Evolutionary conservation across 2,329 filamentous ascomycete species (phyloP).

Genomic region (Cephalotrichum gorgonifer): DNA sequence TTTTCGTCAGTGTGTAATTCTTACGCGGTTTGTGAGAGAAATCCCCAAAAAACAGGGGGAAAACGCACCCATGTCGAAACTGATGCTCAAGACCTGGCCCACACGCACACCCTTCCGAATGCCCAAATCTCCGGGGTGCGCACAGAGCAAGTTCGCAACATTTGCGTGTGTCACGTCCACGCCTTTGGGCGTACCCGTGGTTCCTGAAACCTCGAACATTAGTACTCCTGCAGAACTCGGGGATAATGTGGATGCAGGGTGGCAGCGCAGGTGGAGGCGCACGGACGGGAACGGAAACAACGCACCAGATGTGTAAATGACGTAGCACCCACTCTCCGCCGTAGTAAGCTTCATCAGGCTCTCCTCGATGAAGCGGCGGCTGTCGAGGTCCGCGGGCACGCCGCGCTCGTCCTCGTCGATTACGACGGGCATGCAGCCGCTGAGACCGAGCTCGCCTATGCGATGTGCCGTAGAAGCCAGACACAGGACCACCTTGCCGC

Average conservation of each 20-base stretch:
- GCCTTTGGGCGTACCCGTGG: slow-evolving; percentile 47
- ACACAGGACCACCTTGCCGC: slow-evolving; percentile 32
- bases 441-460: slow-evolving; percentile 13
- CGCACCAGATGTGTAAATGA: slow-evolving; percentile 44
- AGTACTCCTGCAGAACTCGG: background rate
- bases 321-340: slow-evolving; percentile 29
- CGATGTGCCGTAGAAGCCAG: slow-evolving; percentile 26
- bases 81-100: slow-evolving; percentile 45
- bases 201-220: slow-evolving; percentile 22
- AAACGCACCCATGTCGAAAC: slow-evolving; percentile 49
- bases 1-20: background rate
- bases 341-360: slow-evolving; percentile 20
- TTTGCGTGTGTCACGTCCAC: slow-evolving; percentile 46
- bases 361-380: slow-evolving; percentile 5
- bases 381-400: background rate
- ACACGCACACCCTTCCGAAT: slow-evolving; percentile 39
- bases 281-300: background rate
- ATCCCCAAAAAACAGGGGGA: background rate
- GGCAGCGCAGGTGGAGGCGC: background rate
- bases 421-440: slow-evolving; percentile 12
- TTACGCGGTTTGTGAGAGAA: slow-evolving; percentile 7
- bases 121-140: slow-evolving; percentile 38
- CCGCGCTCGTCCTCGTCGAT: slow-evolving; percentile 15
- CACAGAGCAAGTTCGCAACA: slow-evolving; percentile 41
- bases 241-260: background rate